These are phyloP conservation scores for Parachaetomium inaequale DNA, from an alignment of 495 filamentous ascomycete species.

Conservation along the genomic window DNA sequence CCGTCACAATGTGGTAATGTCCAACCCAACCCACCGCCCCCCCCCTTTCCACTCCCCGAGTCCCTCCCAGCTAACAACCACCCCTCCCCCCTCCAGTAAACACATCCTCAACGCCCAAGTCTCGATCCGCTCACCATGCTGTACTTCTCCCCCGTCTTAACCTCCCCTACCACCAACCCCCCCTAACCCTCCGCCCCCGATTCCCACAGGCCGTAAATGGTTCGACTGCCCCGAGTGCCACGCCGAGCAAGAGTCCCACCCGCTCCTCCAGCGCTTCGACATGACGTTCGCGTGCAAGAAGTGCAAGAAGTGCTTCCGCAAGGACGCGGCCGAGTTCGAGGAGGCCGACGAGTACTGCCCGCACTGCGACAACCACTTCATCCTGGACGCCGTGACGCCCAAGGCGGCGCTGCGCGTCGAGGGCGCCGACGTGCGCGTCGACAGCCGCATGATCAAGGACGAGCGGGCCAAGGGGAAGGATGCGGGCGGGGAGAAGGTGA, in stretches of 20 bases:
- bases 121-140: constrained; percentile 90
- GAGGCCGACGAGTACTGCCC: constrained; percentile 99
- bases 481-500: constrained; percentile 42
- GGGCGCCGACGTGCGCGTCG: constrained; percentile 80
- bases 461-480: constrained; percentile 63
- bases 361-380: constrained; percentile 98
- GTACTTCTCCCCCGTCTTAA: constrained; percentile 43
- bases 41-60: not conserved
- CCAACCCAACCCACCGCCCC: not conserved
- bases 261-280: constrained; percentile 70
- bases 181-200: not conserved
- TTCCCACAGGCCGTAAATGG: constrained; percentile 76
- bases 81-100: constrained; percentile 54
- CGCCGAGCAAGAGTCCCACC: constrained; percentile 70
- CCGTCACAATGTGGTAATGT: constrained; percentile 29
- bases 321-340: constrained; percentile 86
- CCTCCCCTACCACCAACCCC: not conserved
- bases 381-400: constrained; percentile 80
- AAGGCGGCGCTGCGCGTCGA: constrained; percentile 78
- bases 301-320: constrained; percentile 96
- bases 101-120: constrained; percentile 98
- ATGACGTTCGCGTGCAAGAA: constrained; percentile 98
- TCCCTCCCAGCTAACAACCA: constrained; percentile 3
- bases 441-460: constrained; percentile 90
- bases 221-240: constrained; percentile 98